Percentiles rank a stretch among this genome's conserved stretches.
Evolutionary conservation across 2,329 filamentous ascomycete species (phyloP).

Genomic region (Phialophora expanda): DNA sequence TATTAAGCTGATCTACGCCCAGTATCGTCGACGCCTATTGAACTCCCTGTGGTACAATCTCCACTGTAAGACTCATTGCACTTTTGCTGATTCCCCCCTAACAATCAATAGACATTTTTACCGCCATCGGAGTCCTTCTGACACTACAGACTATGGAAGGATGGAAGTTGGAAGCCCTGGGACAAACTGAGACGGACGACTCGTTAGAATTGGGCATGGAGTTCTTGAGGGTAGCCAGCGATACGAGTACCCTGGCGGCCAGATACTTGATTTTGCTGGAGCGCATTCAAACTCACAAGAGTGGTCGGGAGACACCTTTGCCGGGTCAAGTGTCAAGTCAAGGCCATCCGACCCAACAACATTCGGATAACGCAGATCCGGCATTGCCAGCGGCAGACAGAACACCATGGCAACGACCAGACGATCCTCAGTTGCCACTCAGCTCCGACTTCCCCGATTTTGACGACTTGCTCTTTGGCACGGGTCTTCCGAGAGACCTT

Average conservation of each 20-base stretch:
- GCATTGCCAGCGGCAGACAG: not conserved
- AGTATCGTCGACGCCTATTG: constrained; percentile 11
- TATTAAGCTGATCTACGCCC: constrained; percentile 11
- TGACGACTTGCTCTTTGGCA: constrained; percentile 17
- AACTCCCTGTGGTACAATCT: constrained; percentile 20
- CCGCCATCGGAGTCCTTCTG: not conserved
- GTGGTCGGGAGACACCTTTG: constrained; percentile 13
- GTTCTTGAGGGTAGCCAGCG: not conserved
- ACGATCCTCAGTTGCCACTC: not conserved
- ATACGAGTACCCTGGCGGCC: constrained; percentile 4
- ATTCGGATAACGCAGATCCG: not conserved
- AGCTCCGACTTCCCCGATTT: constrained; percentile 10
- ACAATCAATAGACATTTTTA: not conserved
- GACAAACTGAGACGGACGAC: not conserved
- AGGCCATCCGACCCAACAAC: not conserved
- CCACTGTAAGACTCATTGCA: constrained; percentile 15
- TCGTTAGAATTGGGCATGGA: not conserved
- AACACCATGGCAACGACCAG: not conserved
- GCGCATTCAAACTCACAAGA: constrained; percentile 13
- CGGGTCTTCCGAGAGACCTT: constrained; percentile 13
- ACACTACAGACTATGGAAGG: not conserved
- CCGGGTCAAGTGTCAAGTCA: not conserved
- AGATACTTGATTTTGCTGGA: constrained; percentile 18
- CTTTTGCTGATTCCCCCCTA: not conserved
- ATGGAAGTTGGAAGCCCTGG: not conserved